A percentile compares a stretch with the other conserved stretches of the same genome.
Conservation (phyloP, 2,329 filamentous ascomycete species). For the Endothia cerciana region DNA sequence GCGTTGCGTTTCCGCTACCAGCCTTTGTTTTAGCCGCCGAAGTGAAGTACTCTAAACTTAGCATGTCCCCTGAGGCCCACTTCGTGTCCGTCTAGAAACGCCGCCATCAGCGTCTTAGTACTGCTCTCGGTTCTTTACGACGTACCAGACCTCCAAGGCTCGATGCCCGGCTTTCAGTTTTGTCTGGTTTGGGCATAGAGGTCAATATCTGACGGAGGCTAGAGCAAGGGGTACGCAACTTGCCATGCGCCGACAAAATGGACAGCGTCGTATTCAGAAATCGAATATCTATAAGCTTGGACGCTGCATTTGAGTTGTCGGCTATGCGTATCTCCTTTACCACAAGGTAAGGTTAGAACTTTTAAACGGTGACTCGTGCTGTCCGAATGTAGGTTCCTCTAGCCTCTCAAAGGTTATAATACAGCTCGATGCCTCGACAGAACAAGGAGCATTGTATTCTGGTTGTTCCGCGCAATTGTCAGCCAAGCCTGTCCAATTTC, state of each 20-base stretch:
- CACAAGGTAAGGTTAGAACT: not conserved
- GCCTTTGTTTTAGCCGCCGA: not conserved
- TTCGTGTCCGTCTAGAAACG: not conserved
- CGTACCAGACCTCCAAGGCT: not conserved
- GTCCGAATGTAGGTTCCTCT: not conserved
- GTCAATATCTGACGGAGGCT: not conserved
- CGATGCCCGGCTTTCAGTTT: not conserved
- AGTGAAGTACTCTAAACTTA: not conserved
- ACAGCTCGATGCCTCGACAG: not conserved
- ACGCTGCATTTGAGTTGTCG: not conserved
- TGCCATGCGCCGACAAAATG: not conserved
- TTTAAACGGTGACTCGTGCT: not conserved
- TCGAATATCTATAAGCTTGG: not conserved
- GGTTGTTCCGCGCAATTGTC: not conserved
- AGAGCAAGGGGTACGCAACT: not conserved
- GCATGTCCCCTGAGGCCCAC: not conserved
- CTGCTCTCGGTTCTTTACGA: not conserved
- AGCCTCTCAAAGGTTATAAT: not conserved
- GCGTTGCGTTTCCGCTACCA: not conserved
- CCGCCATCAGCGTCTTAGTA: not conserved
- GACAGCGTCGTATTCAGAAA: slow-evolving; percentile 3
- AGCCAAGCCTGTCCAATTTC: not conserved
- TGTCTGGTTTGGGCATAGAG: not conserved
- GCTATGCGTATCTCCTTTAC: not conserved
- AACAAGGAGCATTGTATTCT: not conserved